Conservation (phyloP, 1,284 basidiomycete species). For the Cryptococcus amylolentus region DNA sequence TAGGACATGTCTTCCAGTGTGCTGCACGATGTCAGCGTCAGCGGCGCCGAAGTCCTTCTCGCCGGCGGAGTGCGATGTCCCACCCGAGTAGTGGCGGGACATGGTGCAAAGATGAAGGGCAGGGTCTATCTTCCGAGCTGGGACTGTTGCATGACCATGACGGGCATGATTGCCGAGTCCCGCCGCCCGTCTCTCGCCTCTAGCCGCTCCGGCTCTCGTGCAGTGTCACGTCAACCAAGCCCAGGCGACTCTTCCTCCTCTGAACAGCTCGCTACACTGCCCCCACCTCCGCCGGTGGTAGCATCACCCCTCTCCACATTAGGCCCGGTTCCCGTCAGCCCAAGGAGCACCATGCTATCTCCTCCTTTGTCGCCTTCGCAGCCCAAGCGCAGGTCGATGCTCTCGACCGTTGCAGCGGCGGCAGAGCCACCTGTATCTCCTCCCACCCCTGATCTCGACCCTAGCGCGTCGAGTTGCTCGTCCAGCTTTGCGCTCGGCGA, state of each 20-base stretch:
- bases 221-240: neutral
- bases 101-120: neutral
- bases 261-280: neutral
- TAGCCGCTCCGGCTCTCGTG: too few species aligned
- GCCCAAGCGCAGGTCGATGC: neutral
- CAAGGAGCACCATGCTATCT: neutral
- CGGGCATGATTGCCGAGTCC: constrained; percentile 16
- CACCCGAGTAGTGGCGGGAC: neutral
- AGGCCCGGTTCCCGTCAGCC: neutral
- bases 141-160: constrained; percentile 23
- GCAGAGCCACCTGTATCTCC: constrained; percentile 12
- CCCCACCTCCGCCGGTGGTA: neutral
- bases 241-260: neutral
- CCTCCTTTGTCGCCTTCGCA: neutral
- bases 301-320: too few species aligned
- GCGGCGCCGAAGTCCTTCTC: constrained; percentile 30
- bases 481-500: constrained; percentile 10
- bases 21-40: constrained; percentile 6
- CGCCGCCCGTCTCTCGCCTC: neutral
- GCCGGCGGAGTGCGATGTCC: constrained; percentile 35
- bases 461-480: constrained; percentile 13
- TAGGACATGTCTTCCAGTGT: too few species aligned
- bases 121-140: constrained; percentile 32
- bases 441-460: constrained; percentile 33
- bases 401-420: neutral